These are phyloP conservation scores for Phycomyces nitens DNA, from an alignment of 192 early-diverging fungal genomes.

Conservation along the genomic window DNA sequence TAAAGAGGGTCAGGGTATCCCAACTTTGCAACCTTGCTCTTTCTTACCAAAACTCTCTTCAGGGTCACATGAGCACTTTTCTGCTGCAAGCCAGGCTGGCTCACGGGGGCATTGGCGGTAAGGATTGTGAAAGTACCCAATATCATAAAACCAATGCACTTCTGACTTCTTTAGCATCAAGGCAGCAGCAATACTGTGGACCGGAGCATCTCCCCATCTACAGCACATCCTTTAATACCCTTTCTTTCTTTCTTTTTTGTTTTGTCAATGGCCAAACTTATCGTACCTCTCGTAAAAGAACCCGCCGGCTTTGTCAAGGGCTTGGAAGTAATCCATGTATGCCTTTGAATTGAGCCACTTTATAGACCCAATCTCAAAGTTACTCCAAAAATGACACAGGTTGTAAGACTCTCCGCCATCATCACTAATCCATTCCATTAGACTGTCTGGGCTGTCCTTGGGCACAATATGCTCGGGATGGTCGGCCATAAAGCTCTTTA, in stretches of 20 bases:
- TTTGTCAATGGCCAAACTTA: too few relatives aligned
- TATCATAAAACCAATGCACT: constrained; percentile 70
- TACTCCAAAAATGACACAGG: constrained; percentile 74
- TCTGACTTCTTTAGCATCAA: constrained; percentile 53
- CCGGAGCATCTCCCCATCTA: constrained; percentile 73
- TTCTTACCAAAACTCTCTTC: constrained; percentile 40
- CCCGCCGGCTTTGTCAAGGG: constrained; percentile 72
- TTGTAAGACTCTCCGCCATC: constrained; percentile 57
- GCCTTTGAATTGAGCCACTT: constrained; percentile 61
- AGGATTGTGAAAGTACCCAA: constrained; percentile 67
- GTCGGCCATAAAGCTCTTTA: constrained; percentile 47
- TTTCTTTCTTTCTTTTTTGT: background rate
- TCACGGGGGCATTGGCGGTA: constrained; percentile 59
- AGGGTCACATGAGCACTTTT: constrained; percentile 54
- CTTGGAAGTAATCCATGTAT: constrained; percentile 65
- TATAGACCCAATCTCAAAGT: constrained; percentile 74
- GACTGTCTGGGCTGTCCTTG: constrained; percentile 23
- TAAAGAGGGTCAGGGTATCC: too few relatives aligned
- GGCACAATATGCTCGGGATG: constrained; percentile 39
- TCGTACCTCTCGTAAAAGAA: constrained; percentile 88
- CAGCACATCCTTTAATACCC: constrained; percentile 7
- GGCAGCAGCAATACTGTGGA: constrained; percentile 63
- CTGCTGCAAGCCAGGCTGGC: constrained; percentile 35
- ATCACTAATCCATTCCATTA: constrained; percentile 49
- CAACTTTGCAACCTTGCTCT: too few relatives aligned